These are phyloP conservation scores for Colletotrichum sp. DNA, from an alignment of 2,329 filamentous ascomycete genomes.

Conservation along the genomic window DNA sequence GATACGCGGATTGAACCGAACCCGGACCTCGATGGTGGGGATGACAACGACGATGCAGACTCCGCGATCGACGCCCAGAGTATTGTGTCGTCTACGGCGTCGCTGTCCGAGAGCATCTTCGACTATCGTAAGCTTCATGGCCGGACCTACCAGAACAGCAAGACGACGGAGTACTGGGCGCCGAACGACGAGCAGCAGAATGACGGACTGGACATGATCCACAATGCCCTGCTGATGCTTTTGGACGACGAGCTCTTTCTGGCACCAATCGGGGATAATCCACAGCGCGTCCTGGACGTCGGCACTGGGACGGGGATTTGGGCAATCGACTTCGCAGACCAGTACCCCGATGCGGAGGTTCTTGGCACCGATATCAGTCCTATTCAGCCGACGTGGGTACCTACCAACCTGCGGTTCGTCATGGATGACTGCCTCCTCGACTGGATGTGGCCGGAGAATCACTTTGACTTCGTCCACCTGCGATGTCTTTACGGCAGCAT, in stretches of 20 bases:
- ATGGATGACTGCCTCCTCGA: constrained; percentile 61
- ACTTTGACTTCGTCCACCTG: constrained; percentile 65
- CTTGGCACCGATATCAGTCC: constrained; percentile 62
- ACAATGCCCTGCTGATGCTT: constrained; percentile 26
- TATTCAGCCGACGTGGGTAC: constrained; percentile 61
- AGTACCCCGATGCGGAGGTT: constrained; percentile 47
- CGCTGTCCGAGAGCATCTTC: constrained; percentile 35
- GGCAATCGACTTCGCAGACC: constrained; percentile 55
- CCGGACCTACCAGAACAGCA: constrained; percentile 33
- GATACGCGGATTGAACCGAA: background rate
- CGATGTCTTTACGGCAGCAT: constrained; percentile 60
- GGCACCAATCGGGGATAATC: constrained; percentile 37
- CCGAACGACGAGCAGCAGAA: constrained; percentile 28
- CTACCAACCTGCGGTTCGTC: constrained; percentile 62
- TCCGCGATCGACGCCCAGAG: constrained; percentile 27
- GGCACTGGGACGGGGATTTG: constrained; percentile 62
- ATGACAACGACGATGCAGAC: constrained; percentile 27
- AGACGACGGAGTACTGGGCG: constrained; percentile 29
- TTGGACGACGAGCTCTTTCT: constrained; percentile 39
- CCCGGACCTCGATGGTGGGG: constrained; percentile 2
- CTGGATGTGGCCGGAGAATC: constrained; percentile 48
- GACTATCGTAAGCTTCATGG: constrained; percentile 36
- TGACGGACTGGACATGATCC: constrained; percentile 16
- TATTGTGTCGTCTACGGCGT: constrained; percentile 29
- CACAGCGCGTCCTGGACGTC: constrained; percentile 30